These are phyloP conservation scores for Diplodia intermedia DNA, from an alignment of 2,329 filamentous ascomycete genomes.

Conservation along the genomic window DNA sequence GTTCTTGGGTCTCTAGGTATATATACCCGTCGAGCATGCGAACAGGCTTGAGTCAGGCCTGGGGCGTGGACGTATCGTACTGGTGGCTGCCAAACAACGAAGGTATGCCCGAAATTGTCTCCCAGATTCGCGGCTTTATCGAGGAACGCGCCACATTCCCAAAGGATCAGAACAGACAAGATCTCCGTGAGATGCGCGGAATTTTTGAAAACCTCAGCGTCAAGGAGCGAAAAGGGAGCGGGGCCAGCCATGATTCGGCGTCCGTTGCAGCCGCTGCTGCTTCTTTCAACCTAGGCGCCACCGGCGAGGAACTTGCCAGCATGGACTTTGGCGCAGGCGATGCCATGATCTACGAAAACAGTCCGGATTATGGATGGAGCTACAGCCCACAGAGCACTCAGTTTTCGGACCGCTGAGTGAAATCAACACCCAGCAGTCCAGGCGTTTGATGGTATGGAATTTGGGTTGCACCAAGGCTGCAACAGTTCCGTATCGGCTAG, in stretches of 20 bases:
- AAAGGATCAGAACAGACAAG: constrained; percentile 62
- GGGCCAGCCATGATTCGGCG: constrained; percentile 15
- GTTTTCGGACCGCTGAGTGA: constrained; percentile 13
- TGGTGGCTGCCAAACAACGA: constrained; percentile 94
- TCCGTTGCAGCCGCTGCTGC: constrained; percentile 12
- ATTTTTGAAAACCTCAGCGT: constrained; percentile 60
- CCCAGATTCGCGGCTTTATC: constrained; percentile 79
- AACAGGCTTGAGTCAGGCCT: constrained; percentile 75
- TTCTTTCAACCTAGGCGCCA: constrained; percentile 18
- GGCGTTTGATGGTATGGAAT: neutral
- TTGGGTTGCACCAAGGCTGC: constrained; percentile 21
- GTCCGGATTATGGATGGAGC: constrained; percentile 30
- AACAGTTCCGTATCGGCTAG: constrained; percentile 15
- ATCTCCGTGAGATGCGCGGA: constrained; percentile 75
- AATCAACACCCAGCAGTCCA: neutral
- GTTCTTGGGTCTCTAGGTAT: constrained; percentile 64
- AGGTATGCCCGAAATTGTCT: constrained; percentile 74
- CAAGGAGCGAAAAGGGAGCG: constrained; percentile 12
- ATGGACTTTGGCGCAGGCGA: constrained; percentile 27
- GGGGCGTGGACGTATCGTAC: constrained; percentile 72
- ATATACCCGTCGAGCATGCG: constrained; percentile 80
- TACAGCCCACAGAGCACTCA: constrained; percentile 23
- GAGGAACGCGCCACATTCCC: constrained; percentile 70
- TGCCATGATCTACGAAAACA: constrained; percentile 33
- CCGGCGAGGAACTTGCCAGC: constrained; percentile 29